Percentiles rank a stretch among this genome's conserved stretches.
Evolutionary conservation across 805 yeast genomes (phyloP).

Genomic region (Starmerella cellae): DNA sequence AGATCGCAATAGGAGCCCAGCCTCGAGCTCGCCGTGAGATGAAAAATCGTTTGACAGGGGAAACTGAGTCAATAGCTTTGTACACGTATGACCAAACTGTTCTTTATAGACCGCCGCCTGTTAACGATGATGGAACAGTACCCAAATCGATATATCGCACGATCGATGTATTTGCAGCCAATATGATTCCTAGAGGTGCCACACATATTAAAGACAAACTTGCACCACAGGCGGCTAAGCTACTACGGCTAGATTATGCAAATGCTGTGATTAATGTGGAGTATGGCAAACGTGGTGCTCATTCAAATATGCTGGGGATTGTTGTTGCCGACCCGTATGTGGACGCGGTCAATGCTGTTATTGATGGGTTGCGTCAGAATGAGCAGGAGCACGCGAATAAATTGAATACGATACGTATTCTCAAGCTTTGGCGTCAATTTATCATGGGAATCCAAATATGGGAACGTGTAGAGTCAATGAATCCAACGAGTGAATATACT

Average conservation of each 20-base stretch:
- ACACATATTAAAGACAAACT: conserved; percentile 39
- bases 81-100: conserved; percentile 74
- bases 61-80: conserved; percentile 28
- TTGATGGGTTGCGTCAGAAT: conserved; percentile 37
- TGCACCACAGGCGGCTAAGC: conserved; percentile 57
- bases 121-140: conserved; percentile 46
- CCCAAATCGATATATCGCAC: conserved; percentile 72
- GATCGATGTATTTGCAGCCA: conserved; percentile 60
- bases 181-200: conserved; percentile 79
- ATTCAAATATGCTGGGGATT: conserved; percentile 61
- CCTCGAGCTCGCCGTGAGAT: conserved; percentile 37
- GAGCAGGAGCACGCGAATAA: conserved; percentile 24
- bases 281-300: conserved; percentile 34
- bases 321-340: conserved; percentile 51
- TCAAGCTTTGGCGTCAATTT: conserved; percentile 28
- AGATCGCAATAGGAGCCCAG: conserved; percentile 54
- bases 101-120: conserved; percentile 50
- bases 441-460: conserved; percentile 25
- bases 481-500: conserved; percentile 5
- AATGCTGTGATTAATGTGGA: conserved; percentile 82
- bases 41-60: conserved; percentile 19
- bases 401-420: conserved; percentile 23
- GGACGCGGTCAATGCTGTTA: conserved; percentile 46
- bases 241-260: conserved; percentile 64
- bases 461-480: conserved; percentile 22